Base-by-base conservation (phyloP, 768 basidiomycete species). In the Crepidotus variabilis region DNA sequence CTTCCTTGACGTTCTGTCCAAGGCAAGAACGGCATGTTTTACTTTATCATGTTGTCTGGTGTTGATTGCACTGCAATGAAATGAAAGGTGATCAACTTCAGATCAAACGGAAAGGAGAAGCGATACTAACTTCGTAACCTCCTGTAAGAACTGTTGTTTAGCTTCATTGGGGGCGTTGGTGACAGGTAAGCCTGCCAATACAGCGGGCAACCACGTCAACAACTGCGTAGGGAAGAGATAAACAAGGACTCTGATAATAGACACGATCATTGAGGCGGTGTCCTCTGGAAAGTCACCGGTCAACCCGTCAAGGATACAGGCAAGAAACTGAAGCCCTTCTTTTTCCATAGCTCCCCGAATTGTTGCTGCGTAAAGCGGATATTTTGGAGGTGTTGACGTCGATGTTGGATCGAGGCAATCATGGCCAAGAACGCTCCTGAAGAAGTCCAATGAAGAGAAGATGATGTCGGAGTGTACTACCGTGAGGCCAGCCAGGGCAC, bases 201-300 rank as follows among this genome's bases (percentile, higher is more conserved):
- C 79, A 21, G 79, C 69, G 1, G 87, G 85, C 14, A 94, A 67
- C 90, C 92, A 96, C 20, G 76, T 69, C 34, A 88, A 72, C 47
- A 95, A 68, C 65, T 88, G 85, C 6, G 75, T 66, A 1, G 88
- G 78, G 85, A 90, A 92, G n/a, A 84, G 65, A 35, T 75, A 71
- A 23, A 86, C 78, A 51, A 94, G 69, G 11, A 81, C 78, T 14
- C 91, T 82, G 69, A 96, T 82, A 58, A 98, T 86, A 2, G 87
- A 83, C 54, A 92, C 84, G 47, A 95, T 86, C 34, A 75, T 68
- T 8, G 88, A 78, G 6, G 85, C 77, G 2, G 86, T 81, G 57
- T 98, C 96, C 66, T 93, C 93, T 2, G 92, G 92, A 68, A 95
- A 98, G 58, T 90, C 87, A 20, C 88, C 86, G 3, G 92, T 85